phyloP scores from a whole-genome alignment of 345 rosid species.

The Capsella bursapastoris region DNA sequence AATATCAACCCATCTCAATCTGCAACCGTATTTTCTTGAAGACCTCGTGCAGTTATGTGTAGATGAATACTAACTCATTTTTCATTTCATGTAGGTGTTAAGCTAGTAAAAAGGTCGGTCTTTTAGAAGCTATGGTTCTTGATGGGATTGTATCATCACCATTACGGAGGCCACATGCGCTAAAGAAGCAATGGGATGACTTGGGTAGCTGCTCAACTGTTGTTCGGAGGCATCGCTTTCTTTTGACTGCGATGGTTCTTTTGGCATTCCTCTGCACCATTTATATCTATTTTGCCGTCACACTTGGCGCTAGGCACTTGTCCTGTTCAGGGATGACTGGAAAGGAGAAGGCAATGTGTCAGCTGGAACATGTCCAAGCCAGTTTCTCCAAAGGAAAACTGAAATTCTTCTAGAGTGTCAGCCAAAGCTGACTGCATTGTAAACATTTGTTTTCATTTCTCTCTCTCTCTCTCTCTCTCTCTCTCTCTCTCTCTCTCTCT shows the following conservation, averaged over 20 bases:
- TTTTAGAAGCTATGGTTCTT: constrained; percentile 60
- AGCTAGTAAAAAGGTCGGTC: not conserved
- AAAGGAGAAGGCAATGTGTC: constrained; percentile 60
- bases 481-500: constrained; percentile 28
- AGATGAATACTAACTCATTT: not conserved
- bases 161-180: constrained; percentile 67
- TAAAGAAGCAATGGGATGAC: constrained; percentile 77
- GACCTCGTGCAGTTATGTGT: not conserved
- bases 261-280: constrained; percentile 81
- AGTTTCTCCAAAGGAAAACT: constrained; percentile 59
- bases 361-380: constrained; percentile 55
- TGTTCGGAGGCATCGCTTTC: constrained; percentile 77
- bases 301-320: constrained; percentile 61
- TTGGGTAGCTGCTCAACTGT: constrained; percentile 81
- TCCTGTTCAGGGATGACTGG: constrained; percentile 78
- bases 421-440: constrained; percentile 24
- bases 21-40: not conserved
- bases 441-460: constrained; percentile 2
- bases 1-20: not conserved
- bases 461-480: constrained; percentile 9
- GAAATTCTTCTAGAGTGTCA: constrained; percentile 50
- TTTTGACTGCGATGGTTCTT: constrained; percentile 75
- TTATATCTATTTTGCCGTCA: constrained; percentile 92
- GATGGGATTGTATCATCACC: constrained; percentile 78
- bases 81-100: constrained; percentile 35